These are phyloP conservation scores for Porcisia hertigi DNA, from an alignment of 208 protist species.

Conservation along the genomic window DNA sequence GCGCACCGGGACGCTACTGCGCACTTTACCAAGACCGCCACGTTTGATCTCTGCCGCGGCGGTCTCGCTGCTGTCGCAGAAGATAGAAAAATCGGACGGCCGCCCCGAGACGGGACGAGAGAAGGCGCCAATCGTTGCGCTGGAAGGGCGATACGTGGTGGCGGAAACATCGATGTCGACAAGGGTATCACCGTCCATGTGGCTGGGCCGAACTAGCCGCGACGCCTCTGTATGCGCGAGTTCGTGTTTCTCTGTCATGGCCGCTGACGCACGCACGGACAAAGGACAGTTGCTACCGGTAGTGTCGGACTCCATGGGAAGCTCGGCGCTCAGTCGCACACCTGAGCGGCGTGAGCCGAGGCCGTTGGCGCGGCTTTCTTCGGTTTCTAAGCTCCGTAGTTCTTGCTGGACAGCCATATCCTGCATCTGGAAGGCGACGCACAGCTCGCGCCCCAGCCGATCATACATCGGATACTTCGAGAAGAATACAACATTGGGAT, in stretches of 20 bases:
- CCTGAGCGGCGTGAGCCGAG: conserved; percentile 52
- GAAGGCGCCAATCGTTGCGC: conserved; percentile 20
- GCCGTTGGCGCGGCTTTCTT: conserved; percentile 14
- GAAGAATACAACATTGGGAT: conserved; percentile 67
- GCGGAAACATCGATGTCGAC: conserved; percentile 30
- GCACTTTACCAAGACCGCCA: conserved; percentile 2
- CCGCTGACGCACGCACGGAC: background rate
- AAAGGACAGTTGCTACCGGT: conserved; percentile 15
- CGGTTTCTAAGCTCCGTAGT: conserved; percentile 40
- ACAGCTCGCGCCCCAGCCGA: conserved; percentile 74
- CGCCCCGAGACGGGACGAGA: conserved; percentile 41
- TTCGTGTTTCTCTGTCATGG: conserved; percentile 21
- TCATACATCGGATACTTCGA: conserved; percentile 80
- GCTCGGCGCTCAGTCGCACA: conserved; percentile 70
- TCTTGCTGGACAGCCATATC: conserved; percentile 76
- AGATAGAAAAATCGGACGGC: conserved; percentile 77
- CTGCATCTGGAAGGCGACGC: conserved; percentile 76
- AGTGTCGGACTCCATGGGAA: conserved; percentile 33
- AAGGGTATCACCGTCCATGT: conserved; percentile 19
- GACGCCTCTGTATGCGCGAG: conserved; percentile 16
- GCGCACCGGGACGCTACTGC: conserved; percentile 16
- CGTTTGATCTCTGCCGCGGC: background rate
- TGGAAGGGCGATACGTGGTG: conserved; percentile 30
- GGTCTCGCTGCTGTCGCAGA: conserved; percentile 51
- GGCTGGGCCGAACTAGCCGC: conserved; percentile 15